phyloP scores from a whole-genome alignment of 768 basidiomycete genomes.

The Gloeopeniophorella convolvens region DNA sequence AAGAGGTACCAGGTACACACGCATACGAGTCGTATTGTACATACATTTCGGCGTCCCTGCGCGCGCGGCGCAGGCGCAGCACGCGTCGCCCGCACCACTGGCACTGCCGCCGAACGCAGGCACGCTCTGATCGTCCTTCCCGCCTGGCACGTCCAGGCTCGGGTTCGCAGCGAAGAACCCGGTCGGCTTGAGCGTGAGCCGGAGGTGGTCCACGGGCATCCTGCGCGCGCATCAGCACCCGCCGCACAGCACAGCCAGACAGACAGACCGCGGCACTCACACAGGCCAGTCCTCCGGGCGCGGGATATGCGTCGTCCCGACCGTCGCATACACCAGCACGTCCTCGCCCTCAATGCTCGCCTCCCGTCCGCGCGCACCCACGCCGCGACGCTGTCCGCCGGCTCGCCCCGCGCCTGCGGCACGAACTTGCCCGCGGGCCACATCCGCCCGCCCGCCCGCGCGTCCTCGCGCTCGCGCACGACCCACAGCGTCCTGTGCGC shows the following conservation, averaged over 20 bases:
- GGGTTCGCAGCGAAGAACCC: constrained; percentile 87
- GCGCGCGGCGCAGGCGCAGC: constrained; percentile 16
- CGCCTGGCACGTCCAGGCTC: constrained; percentile 82
- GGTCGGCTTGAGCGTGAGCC: constrained; percentile 67
- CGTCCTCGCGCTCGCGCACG: constrained; percentile 62
- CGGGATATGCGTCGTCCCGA: constrained; percentile 75
- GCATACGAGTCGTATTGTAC: too few relatives aligned
- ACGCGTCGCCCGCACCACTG: not conserved
- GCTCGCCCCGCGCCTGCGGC: constrained; percentile 67
- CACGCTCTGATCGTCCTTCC: constrained; percentile 54
- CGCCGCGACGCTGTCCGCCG: constrained; percentile 61
- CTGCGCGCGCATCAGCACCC: constrained; percentile 30
- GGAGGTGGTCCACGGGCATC: constrained; percentile 78
- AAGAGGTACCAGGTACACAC: too few relatives aligned
- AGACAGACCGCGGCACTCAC: constrained; percentile 35
- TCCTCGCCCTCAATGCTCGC: constrained; percentile 69
- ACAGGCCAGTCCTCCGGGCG: constrained; percentile 88
- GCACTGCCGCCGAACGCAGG: constrained; percentile 43
- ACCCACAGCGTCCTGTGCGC: constrained; percentile 76
- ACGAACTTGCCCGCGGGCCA: constrained; percentile 88
- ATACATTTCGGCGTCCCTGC: too few relatives aligned
- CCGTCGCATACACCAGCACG: constrained; percentile 67
- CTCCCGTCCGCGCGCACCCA: constrained; percentile 57
- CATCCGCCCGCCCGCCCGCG: constrained; percentile 57
- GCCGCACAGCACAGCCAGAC: not conserved